phyloP scores from a whole-genome alignment of 2,329 filamentous ascomycete species.

The Metarhizium album region DNA sequence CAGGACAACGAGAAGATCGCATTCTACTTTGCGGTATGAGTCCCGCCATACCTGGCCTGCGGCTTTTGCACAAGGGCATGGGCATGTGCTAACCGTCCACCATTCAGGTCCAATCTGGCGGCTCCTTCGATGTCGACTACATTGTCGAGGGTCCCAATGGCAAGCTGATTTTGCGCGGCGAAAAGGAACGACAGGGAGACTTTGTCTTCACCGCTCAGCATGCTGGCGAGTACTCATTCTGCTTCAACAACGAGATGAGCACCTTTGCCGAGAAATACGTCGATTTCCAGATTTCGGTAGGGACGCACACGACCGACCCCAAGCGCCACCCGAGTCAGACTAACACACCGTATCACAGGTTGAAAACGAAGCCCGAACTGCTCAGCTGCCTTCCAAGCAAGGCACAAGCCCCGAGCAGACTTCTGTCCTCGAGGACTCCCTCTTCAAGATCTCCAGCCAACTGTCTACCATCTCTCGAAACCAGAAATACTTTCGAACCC shows the following conservation, averaged over 20 bases:
- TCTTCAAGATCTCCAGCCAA: slow-evolving; percentile 88
- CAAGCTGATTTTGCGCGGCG: slow-evolving; percentile 72
- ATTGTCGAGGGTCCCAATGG: slow-evolving; percentile 70
- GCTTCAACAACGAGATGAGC: slow-evolving; percentile 98
- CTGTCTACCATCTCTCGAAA: slow-evolving; percentile 90
- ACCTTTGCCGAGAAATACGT: slow-evolving; percentile 96
- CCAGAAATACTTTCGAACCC: slow-evolving; percentile 98
- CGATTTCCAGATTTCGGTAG: slow-evolving; percentile 88
- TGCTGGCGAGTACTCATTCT: slow-evolving; percentile 85
- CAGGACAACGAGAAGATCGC: slow-evolving; percentile 79
- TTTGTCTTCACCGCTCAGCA: slow-evolving; percentile 94
- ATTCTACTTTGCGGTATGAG: slow-evolving; percentile 78
- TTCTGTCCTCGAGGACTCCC: slow-evolving; percentile 77
- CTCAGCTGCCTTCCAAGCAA: slow-evolving; percentile 77
- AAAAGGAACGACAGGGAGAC: slow-evolving; percentile 90
- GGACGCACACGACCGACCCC: slow-evolving; percentile 2
- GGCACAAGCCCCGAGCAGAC: slow-evolving; percentile 85
- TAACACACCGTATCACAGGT: slow-evolving; percentile 42
- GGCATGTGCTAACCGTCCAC: not conserved
- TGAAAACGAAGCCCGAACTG: slow-evolving; percentile 70
- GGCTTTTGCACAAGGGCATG: not conserved
- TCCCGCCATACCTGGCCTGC: not conserved
- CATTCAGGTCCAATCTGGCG: slow-evolving; percentile 85
- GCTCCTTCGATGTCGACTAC: slow-evolving; percentile 96
- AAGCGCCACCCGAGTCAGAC: not conserved